Percentiles rank a stretch among this genome's conserved stretches.
These are phyloP conservation scores for Orbilia brochopaga DNA, from an alignment of 2,329 filamentous ascomycete species.

Conservation along the genomic window DNA sequence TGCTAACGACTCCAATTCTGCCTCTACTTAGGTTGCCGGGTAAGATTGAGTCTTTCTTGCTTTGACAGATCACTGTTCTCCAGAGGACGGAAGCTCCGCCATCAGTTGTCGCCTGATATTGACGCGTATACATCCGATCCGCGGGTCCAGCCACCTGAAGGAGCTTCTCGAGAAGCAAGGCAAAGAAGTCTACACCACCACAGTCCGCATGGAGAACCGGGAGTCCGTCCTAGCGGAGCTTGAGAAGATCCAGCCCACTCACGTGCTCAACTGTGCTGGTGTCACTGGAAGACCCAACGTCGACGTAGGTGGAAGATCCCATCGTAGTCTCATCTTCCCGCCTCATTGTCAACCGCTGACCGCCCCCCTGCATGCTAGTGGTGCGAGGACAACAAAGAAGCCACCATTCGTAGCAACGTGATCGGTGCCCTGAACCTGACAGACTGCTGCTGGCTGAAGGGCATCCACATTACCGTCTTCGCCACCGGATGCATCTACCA, in stretches of 20 bases:
- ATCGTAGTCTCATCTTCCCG: not conserved
- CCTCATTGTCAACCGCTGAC: not conserved
- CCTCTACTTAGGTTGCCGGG: constrained; percentile 41
- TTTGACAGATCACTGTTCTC: not conserved
- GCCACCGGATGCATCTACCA: constrained; percentile 73
- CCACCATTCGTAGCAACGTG: constrained; percentile 71
- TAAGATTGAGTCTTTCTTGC: constrained; percentile 10
- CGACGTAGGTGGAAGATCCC: constrained; percentile 58
- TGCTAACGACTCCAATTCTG: constrained; percentile 33
- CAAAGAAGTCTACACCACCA: constrained; percentile 68
- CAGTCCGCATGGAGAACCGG: constrained; percentile 70
- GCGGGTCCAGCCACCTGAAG: constrained; percentile 63
- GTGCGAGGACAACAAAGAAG: constrained; percentile 73
- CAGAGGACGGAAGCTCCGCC: not conserved
- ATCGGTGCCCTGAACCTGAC: constrained; percentile 70
- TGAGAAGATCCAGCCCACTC: constrained; percentile 67
- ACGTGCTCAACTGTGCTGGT: constrained; percentile 71
- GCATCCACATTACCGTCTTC: constrained; percentile 70
- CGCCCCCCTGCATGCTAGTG: constrained; percentile 57
- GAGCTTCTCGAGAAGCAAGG: constrained; percentile 66
- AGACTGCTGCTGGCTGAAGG: constrained; percentile 66
- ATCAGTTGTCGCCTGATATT: constrained; percentile 9
- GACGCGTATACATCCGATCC: not conserved
- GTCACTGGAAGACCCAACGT: constrained; percentile 72
- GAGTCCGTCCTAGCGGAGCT: constrained; percentile 65